These are phyloP conservation scores for Cadophora malorum DNA, from an alignment of 2,329 filamentous ascomycete species.

Conservation along the genomic window DNA sequence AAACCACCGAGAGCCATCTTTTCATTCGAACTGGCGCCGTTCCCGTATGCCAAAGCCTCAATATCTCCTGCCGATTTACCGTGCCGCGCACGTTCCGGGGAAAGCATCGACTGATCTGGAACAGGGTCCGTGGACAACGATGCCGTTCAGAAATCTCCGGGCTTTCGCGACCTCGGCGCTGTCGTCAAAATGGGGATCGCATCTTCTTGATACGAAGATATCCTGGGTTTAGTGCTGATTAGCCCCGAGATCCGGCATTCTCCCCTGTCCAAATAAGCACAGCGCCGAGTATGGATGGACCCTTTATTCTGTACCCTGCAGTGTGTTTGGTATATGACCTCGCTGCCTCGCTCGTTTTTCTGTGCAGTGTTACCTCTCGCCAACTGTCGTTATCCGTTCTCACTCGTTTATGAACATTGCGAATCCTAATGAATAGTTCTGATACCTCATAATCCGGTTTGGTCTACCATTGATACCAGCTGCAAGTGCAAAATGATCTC, in stretches of 20 bases:
- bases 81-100: background rate
- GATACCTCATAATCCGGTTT: conserved; percentile 14
- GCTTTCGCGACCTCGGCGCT: background rate
- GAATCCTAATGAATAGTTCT: conserved; percentile 12
- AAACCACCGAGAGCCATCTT: background rate
- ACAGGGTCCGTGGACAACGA: background rate
- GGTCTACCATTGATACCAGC: conserved; percentile 5
- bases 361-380: background rate
- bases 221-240: conserved; percentile 18
- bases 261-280: conserved; percentile 15
- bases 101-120: background rate
- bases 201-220: conserved; percentile 15
- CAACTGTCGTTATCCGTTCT: conserved; percentile 22
- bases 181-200: background rate
- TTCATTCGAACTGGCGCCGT: background rate
- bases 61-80: conserved; percentile 15
- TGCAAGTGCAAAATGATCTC: conserved; percentile 20
- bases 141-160: background rate
- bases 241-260: conserved; percentile 12
- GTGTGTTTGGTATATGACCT: conserved; percentile 9
- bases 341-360: conserved; percentile 10
- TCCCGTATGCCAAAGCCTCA: conserved; percentile 2
- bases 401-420: conserved; percentile 18
- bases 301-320: conserved; percentile 11
- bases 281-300: conserved; percentile 16